These are phyloP conservation scores for Canavalia ensiformis DNA, from an alignment of 306 rosid genomes.

Conservation along the genomic window DNA sequence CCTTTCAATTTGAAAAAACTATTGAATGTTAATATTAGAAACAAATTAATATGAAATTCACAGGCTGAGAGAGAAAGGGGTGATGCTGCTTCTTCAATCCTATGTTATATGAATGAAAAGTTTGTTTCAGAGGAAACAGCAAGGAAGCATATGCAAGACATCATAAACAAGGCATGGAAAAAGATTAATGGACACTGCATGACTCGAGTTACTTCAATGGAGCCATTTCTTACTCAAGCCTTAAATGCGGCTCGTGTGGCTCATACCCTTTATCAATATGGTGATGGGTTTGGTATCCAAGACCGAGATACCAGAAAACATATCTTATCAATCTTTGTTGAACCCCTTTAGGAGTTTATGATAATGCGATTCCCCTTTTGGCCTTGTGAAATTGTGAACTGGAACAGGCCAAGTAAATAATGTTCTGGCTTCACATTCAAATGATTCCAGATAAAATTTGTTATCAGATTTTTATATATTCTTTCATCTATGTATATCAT, in stretches of 20 bases:
- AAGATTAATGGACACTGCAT: conserved; percentile 52
- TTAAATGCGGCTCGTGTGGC: conserved; percentile 63
- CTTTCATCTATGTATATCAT: too few relatives aligned
- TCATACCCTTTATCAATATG: conserved; percentile 57
- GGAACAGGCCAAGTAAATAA: too few relatives aligned
- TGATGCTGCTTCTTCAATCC: conserved; percentile 66
- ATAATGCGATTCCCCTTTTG: too few relatives aligned
- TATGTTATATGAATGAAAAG: conserved; percentile 64
- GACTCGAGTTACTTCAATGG: neutral
- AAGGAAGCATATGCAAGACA: conserved; percentile 40
- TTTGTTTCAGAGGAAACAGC: conserved; percentile 60
- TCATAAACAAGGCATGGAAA: conserved; percentile 59
- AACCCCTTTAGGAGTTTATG: conserved; percentile 44
- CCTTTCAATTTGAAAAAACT: neutral
- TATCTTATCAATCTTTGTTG: conserved; percentile 55
- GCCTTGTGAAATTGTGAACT: too few relatives aligned
- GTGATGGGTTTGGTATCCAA: conserved; percentile 66
- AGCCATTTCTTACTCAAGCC: conserved; percentile 47
- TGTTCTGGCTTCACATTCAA: too few relatives aligned
- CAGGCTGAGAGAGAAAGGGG: conserved; percentile 77
- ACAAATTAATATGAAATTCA: neutral
- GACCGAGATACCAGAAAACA: conserved; percentile 48
- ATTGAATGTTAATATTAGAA: neutral
- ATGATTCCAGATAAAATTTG: too few relatives aligned
- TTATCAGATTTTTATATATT: too few relatives aligned